phyloP scores from a whole-genome alignment of 2,329 filamentous ascomycete species.

The Beauveria rudraprayagi region DNA sequence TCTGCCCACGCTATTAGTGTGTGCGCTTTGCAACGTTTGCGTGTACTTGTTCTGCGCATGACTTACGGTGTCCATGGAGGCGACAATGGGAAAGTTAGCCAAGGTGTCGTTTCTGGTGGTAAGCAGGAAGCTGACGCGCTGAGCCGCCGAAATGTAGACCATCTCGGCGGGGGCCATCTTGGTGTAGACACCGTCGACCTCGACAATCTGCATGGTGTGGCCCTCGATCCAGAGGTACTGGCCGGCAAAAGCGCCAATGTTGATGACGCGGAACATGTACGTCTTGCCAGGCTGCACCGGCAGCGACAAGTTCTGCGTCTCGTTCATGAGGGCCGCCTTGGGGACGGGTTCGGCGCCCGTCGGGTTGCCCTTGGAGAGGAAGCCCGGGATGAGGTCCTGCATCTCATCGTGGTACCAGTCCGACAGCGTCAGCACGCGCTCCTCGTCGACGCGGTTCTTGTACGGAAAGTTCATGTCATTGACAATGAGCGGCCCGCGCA shows the following conservation, averaged over 20 bases:
- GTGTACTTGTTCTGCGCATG: background rate
- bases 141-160: slow-evolving; percentile 60
- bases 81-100: slow-evolving; percentile 59
- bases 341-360: slow-evolving; percentile 59
- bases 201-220: slow-evolving; percentile 60
- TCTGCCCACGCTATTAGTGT: slow-evolving; percentile 36
- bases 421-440: slow-evolving; percentile 55
- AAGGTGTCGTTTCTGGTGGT: slow-evolving; percentile 55
- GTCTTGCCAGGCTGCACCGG: slow-evolving; percentile 58
- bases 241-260: slow-evolving; percentile 63
- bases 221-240: slow-evolving; percentile 61
- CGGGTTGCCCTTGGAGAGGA: slow-evolving; percentile 47
- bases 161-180: slow-evolving; percentile 50
- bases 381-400: slow-evolving; percentile 35
- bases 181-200: slow-evolving; percentile 65
- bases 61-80: slow-evolving; percentile 59
- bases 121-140: slow-evolving; percentile 55
- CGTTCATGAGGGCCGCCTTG: slow-evolving; percentile 62
- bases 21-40: background rate
- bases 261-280: slow-evolving; percentile 65
- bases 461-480: slow-evolving; percentile 56
- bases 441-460: slow-evolving; percentile 49
- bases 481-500: slow-evolving; percentile 56
- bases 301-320: slow-evolving; percentile 53
- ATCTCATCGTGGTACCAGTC: slow-evolving; percentile 64